Evolutionary conservation across 2,329 filamentous ascomycete species (phyloP).

Genomic region (Knoxdaviesia proteae): DNA sequence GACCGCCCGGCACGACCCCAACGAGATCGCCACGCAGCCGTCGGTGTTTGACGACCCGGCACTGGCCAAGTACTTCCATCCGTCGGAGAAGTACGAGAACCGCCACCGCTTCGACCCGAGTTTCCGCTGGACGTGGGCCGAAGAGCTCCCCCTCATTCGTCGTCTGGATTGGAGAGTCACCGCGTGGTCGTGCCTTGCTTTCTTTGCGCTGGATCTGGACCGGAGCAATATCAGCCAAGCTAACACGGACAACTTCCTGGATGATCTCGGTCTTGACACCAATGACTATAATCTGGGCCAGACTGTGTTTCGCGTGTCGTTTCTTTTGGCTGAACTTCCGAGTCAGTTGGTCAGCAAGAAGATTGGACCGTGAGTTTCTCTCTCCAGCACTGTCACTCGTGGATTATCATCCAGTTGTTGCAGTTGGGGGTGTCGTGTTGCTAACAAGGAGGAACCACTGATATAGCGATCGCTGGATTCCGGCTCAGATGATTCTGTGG

Average conservation of each 20-base stretch:
- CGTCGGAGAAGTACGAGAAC: slow-evolving; percentile 13
- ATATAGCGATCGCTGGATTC: slow-evolving; percentile 24
- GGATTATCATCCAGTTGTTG: slow-evolving; percentile 15
- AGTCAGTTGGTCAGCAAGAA: slow-evolving; percentile 30
- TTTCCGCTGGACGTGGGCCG: slow-evolving; percentile 13
- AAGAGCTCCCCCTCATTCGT: slow-evolving; percentile 11
- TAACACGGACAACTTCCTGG: slow-evolving; percentile 8
- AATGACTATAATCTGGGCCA: slow-evolving; percentile 25
- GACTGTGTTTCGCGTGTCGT: slow-evolving; percentile 26
- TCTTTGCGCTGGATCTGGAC: slow-evolving; percentile 10
- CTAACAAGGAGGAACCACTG: no score
- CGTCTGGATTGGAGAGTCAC: slow-evolving; percentile 11
- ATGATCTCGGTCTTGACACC: slow-evolving; percentile 12
- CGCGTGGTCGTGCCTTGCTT: slow-evolving; percentile 7
- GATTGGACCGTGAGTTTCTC: slow-evolving; percentile 21
- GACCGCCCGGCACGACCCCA: slow-evolving; percentile 3
- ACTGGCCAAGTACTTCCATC: slow-evolving; percentile 15
- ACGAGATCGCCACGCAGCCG: slow-evolving; percentile 16
- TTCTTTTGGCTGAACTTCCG: slow-evolving; percentile 30
- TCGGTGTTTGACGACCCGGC: slow-evolving; percentile 24
- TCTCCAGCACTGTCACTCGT: slow-evolving; percentile 20
- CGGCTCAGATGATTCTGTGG: slow-evolving; percentile 20
- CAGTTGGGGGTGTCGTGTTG: slow-evolving; percentile 14
- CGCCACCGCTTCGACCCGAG: slow-evolving; percentile 13
- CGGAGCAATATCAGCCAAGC: slow-evolving; percentile 9